Evolutionary conservation across 169 alveolate species (phyloP).

Genomic region (Plasmodium coatneyi): DNA sequence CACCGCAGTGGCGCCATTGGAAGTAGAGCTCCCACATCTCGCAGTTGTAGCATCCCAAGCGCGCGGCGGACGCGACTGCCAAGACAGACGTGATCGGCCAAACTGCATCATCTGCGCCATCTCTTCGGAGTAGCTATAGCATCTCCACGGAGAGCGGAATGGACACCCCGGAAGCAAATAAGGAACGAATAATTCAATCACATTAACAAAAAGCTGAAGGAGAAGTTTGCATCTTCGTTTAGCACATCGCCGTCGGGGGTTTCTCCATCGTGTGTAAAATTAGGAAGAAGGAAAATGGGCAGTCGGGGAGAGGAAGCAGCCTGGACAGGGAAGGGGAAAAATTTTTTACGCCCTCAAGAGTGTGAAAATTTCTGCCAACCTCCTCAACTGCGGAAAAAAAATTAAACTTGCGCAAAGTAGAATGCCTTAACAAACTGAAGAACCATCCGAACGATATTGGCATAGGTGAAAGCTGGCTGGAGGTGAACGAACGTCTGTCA

Average conservation of each 20-base stretch:
- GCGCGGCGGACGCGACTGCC: background rate
- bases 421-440: constrained; percentile 26
- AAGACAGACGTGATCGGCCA: background rate
- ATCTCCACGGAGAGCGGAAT: background rate
- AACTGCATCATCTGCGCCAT: background rate
- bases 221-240: constrained; percentile 27
- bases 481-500: constrained; percentile 8
- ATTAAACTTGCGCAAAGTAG: constrained; percentile 51
- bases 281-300: constrained; percentile 9
- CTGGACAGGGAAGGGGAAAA: background rate
- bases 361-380: constrained; percentile 35
- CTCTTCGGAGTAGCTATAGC: too few species aligned
- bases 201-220: constrained; percentile 34
- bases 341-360: constrained; percentile 47
- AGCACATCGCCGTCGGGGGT: constrained; percentile 49
- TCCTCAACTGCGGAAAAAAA: constrained; percentile 21
- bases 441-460: constrained; percentile 29
- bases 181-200: constrained; percentile 3
- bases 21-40: too few species aligned
- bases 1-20: too few species aligned
- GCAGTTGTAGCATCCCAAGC: too few species aligned
- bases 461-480: constrained; percentile 44
- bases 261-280: constrained; percentile 55
- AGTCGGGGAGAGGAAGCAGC: background rate
- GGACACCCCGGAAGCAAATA: background rate